Conservation (phyloP, 2,329 filamentous ascomycete species). For the Elsinoe fawcettii region DNA sequence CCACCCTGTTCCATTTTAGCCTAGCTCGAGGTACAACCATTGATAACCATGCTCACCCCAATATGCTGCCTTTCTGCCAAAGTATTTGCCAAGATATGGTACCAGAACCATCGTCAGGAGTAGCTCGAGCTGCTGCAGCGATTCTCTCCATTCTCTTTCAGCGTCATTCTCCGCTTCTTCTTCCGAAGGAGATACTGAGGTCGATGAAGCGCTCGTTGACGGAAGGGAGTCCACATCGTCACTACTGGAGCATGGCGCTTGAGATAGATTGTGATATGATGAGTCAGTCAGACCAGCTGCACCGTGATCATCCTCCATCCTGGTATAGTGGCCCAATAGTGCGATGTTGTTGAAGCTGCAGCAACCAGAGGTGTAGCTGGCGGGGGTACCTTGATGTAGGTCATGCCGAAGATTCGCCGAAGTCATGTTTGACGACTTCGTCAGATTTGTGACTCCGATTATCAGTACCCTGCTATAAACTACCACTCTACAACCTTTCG, state of each 20-base stretch:
- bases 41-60: conserved; percentile 63
- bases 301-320: conserved; percentile 13
- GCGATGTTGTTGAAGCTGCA: background rate
- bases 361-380: background rate
- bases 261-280: conserved; percentile 41
- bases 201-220: conserved; percentile 44
- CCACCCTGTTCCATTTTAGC: conserved; percentile 59
- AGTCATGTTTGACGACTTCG: background rate
- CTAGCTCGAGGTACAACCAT: background rate
- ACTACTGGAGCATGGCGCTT: conserved; percentile 23
- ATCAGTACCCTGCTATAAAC: background rate
- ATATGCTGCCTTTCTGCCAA: conserved; percentile 89
- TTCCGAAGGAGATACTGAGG: conserved; percentile 40
- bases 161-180: conserved; percentile 65
- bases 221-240: conserved; percentile 45
- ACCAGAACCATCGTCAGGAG: conserved; percentile 90
- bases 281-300: conserved; percentile 26
- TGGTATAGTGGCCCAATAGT: background rate
- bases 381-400: background rate
- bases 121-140: conserved; percentile 85
- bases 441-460: conserved; percentile 10
- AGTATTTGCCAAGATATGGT: conserved; percentile 88
- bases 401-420: conserved; percentile 3
- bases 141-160: conserved; percentile 90
- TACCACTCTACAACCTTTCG: too few relatives aligned